Evolutionary conservation across 2,329 filamentous ascomycete genomes (phyloP).

Genomic region (Exophiala sp.): DNA sequence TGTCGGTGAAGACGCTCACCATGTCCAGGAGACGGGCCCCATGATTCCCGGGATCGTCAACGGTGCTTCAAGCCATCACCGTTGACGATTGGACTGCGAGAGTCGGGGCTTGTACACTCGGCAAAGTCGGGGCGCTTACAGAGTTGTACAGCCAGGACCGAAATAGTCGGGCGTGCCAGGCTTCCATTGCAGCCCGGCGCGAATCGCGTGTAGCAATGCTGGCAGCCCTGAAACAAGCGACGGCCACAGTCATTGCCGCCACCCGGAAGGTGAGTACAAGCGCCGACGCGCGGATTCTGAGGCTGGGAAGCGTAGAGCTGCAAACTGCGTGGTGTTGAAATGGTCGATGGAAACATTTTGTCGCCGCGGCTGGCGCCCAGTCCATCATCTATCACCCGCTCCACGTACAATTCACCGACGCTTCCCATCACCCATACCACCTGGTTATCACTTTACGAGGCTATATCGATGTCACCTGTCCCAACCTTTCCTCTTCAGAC

Average conservation of each 20-base stretch:
- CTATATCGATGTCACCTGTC: too few species aligned
- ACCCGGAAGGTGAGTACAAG: slow-evolving; percentile 13
- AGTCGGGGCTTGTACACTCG: slow-evolving; percentile 16
- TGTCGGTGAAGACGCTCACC: slow-evolving; percentile 9
- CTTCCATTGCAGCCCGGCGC: slow-evolving; percentile 1
- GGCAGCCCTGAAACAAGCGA: slow-evolving; percentile 21
- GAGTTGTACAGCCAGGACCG: too few species aligned
- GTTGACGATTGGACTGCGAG: slow-evolving; percentile 19
- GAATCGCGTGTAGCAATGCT: slow-evolving; percentile 1
- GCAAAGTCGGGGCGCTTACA: slow-evolving; percentile 22
- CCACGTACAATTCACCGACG: background rate
- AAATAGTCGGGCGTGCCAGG: slow-evolving; percentile 7
- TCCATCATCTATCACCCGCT: background rate
- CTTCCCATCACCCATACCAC: background rate
- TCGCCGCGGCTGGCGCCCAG: background rate
- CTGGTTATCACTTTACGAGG: too few species aligned
- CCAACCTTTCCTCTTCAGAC: too few species aligned
- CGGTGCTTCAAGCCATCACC: slow-evolving; percentile 22
- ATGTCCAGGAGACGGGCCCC: background rate
- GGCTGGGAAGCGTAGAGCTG: background rate
- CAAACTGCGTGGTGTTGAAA: background rate
- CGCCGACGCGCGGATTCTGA: slow-evolving; percentile 3
- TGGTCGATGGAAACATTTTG: background rate
- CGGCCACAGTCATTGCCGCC: slow-evolving; percentile 9
- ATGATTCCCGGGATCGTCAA: slow-evolving; percentile 15